A percentile compares a stretch with the other conserved stretches of the same genome.
Conservation (phyloP, 169 alveolate species). For the Cryptosporidium bovis region DNA sequence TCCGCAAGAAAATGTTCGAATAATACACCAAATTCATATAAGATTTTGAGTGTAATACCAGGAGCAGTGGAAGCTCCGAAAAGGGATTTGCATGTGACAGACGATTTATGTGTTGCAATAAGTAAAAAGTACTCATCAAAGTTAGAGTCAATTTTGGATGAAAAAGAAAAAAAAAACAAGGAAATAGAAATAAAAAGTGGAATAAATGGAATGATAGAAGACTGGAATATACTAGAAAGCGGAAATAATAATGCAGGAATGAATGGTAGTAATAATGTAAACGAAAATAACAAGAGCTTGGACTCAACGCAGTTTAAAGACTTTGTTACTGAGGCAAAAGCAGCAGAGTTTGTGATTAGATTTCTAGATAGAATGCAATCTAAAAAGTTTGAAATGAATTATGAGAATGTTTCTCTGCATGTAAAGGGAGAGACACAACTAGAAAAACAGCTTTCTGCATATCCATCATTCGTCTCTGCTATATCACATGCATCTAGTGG, state of each 20-base stretch:
- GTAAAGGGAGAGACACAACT: slow-evolving; percentile 59
- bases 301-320: slow-evolving; percentile 16
- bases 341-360: slow-evolving; percentile 60
- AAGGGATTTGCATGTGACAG: neutral
- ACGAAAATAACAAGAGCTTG: neutral
- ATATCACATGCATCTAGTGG: slow-evolving; percentile 48
- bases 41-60: slow-evolving; percentile 12
- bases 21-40: slow-evolving; percentile 40
- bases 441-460: slow-evolving; percentile 52
- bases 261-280: neutral
- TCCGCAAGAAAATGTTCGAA: slow-evolving; percentile 22
- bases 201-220: slow-evolving; percentile 38
- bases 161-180: neutral
- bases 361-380: slow-evolving; percentile 72
- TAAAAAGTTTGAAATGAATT: slow-evolving; percentile 63
- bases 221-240: slow-evolving; percentile 42
- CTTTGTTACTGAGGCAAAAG: slow-evolving; percentile 68
- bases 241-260: no score
- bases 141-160: neutral
- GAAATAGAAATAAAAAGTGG: slow-evolving; percentile 41
- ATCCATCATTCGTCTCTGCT: slow-evolving; percentile 54
- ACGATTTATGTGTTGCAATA: slow-evolving; percentile 13
- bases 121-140: slow-evolving; percentile 59
- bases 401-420: slow-evolving; percentile 48
- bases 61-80: slow-evolving; percentile 70